These are phyloP conservation scores for Trichoderma arundinaceum DNA, from an alignment of 2,329 filamentous ascomycete species.

Conservation along the genomic window DNA sequence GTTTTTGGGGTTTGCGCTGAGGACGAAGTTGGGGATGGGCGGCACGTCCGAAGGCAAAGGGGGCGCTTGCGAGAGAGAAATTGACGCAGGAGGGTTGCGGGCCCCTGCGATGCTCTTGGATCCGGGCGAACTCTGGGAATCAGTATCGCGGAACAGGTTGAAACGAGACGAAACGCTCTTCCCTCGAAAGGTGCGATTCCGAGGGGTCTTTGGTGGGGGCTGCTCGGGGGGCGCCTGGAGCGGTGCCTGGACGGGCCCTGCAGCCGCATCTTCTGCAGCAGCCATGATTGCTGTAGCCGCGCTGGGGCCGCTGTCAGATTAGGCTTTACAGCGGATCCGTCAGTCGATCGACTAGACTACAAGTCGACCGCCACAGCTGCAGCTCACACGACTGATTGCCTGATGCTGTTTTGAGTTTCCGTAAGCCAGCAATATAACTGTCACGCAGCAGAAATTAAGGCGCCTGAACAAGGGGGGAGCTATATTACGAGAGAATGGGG, in stretches of 20 bases:
- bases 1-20: slow-evolving; percentile 42
- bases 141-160: slow-evolving; percentile 41
- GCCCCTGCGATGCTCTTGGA: slow-evolving; percentile 34
- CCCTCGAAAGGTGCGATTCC: slow-evolving; percentile 44
- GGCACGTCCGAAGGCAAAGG: slow-evolving; percentile 35
- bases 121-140: slow-evolving; percentile 31
- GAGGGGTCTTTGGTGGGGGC: slow-evolving; percentile 39
- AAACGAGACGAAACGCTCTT: slow-evolving; percentile 46
- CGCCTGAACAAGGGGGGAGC: background rate
- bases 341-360: slow-evolving; percentile 14
- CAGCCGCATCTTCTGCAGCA: background rate
- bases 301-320: slow-evolving; percentile 22
- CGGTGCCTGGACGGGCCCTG: slow-evolving; percentile 32
- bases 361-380: slow-evolving; percentile 1
- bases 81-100: slow-evolving; percentile 20
- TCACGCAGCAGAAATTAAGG: slow-evolving; percentile 24
- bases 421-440: slow-evolving; percentile 13
- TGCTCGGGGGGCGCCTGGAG: slow-evolving; percentile 33
- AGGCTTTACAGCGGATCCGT: slow-evolving; percentile 24
- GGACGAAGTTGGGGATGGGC: slow-evolving; percentile 38
- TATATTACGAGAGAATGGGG: background rate
- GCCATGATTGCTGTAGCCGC: background rate
- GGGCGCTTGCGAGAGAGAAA: slow-evolving; percentile 34
- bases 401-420: slow-evolving; percentile 15
- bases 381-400: slow-evolving; percentile 7